A percentile compares a stretch with the other conserved stretches of the same genome.
These are phyloP conservation scores for Paecilomyces dactylethromorphus DNA, from an alignment of 2,329 filamentous ascomycete species.

Conservation along the genomic window DNA sequence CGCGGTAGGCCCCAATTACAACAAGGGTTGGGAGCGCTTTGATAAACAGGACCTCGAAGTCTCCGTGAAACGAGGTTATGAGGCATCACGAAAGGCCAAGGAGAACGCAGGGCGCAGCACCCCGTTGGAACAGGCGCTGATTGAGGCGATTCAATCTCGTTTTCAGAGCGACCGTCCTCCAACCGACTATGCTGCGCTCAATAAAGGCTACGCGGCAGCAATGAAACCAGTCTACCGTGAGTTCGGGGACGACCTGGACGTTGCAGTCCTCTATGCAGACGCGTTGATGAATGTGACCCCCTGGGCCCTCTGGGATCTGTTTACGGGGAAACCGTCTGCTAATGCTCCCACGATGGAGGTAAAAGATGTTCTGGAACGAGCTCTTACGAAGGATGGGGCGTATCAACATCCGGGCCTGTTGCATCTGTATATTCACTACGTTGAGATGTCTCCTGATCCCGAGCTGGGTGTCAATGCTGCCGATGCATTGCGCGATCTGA, in stretches of 20 bases:
- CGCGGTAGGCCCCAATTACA: slow-evolving; percentile 47
- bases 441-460: slow-evolving; percentile 66
- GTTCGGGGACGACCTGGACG: slow-evolving; percentile 54
- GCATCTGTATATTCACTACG: slow-evolving; percentile 70
- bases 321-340: slow-evolving; percentile 50
- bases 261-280: slow-evolving; percentile 59
- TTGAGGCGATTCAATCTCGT: slow-evolving; percentile 54
- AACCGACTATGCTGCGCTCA: slow-evolving; percentile 46
- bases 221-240: slow-evolving; percentile 51
- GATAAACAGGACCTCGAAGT: slow-evolving; percentile 36
- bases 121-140: slow-evolving; percentile 54
- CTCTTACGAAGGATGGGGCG: slow-evolving; percentile 45
- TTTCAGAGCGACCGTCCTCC: slow-evolving; percentile 48
- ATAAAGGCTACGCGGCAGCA: slow-evolving; percentile 53
- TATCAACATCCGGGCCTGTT: slow-evolving; percentile 61
- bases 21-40: slow-evolving; percentile 47
- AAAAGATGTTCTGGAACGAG: slow-evolving; percentile 53
- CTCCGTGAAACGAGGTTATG: slow-evolving; percentile 40
- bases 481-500: slow-evolving; percentile 54
- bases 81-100: slow-evolving; percentile 40
- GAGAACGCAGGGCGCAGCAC: slow-evolving; percentile 28
- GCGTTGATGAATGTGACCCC: slow-evolving; percentile 60
- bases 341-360: slow-evolving; percentile 53
- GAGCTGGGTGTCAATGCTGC: slow-evolving; percentile 56
- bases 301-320: slow-evolving; percentile 59